Conservation (phyloP, 768 basidiomycete species). For the Tylopilus sp. region DNA sequence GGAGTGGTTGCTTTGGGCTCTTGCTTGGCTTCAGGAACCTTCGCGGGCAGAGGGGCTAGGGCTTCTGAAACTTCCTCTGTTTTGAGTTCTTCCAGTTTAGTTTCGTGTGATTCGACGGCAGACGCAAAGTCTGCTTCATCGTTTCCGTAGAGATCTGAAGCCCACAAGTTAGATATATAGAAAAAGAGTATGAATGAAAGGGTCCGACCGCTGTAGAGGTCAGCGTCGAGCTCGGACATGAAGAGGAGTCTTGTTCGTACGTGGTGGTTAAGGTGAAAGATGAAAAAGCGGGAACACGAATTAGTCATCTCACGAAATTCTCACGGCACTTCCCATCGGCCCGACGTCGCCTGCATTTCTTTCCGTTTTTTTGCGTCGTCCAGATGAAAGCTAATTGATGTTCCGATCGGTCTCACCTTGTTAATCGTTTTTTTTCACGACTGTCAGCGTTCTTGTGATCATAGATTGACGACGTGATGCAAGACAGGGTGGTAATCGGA, state of each 20-base stretch:
- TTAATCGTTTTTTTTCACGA: background rate
- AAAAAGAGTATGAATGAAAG: background rate
- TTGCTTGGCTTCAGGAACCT: constrained; percentile 19
- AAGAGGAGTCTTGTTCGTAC: constrained; percentile 6
- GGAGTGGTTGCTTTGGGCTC: constrained; percentile 11
- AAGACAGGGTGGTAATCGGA: constrained; percentile 36
- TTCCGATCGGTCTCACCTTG: background rate
- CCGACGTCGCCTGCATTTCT: constrained; percentile 1
- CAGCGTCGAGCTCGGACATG: constrained; percentile 85
- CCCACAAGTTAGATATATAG: background rate
- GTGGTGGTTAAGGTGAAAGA: constrained; percentile 37
- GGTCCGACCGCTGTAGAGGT: constrained; percentile 78
- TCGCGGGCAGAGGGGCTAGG: constrained; percentile 19
- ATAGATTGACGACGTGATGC: constrained; percentile 5
- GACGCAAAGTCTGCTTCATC: constrained; percentile 60
- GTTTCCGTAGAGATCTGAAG: constrained; percentile 63
- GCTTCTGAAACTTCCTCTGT: constrained; percentile 25
- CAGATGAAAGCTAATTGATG: background rate
- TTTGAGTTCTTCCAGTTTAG: constrained; percentile 25
- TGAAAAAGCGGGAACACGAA: constrained; percentile 19
- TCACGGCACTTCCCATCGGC: constrained; percentile 23
- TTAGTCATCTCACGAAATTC: constrained; percentile 29
- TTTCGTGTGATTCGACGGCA: constrained; percentile 38
- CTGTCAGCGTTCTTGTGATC: background rate
- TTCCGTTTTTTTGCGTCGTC: background rate